Percentiles rank a stretch among this genome's conserved stretches.
Evolutionary conservation across 208 protist species (phyloP).

Genomic region (Angomonas ambiguus): DNA sequence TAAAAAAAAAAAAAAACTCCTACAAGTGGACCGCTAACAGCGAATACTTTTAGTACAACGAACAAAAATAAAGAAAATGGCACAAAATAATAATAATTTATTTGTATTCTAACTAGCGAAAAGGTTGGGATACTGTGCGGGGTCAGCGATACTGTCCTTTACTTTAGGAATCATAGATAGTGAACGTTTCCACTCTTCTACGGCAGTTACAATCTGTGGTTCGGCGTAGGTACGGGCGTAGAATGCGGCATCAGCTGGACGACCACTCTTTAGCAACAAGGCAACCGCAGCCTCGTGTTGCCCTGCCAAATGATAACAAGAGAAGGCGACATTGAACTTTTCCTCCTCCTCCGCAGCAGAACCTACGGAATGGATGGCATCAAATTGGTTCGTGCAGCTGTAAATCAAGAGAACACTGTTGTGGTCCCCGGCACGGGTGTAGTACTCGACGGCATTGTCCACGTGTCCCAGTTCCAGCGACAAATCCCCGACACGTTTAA

Average conservation of each 20-base stretch:
- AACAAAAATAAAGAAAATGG: too few relatives aligned
- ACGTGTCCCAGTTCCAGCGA: slow-evolving; percentile 75
- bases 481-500: slow-evolving; percentile 94
- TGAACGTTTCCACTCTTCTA: slow-evolving; percentile 87
- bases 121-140: too few relatives aligned
- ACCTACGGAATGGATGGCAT: slow-evolving; percentile 69
- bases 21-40: too few relatives aligned
- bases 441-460: slow-evolving; percentile 74
- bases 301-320: slow-evolving; percentile 81
- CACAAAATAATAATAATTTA: too few relatives aligned
- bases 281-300: slow-evolving; percentile 82
- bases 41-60: too few relatives aligned
- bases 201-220: slow-evolving; percentile 56
- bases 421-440: slow-evolving; percentile 54
- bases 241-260: slow-evolving; percentile 93
- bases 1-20: too few relatives aligned
- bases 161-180: slow-evolving; percentile 72
- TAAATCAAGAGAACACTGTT: slow-evolving; percentile 81
- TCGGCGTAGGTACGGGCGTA: slow-evolving; percentile 95
- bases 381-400: slow-evolving; percentile 56
- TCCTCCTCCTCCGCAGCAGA: slow-evolving; percentile 51
- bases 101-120: too few relatives aligned
- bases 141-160: slow-evolving; percentile 41
- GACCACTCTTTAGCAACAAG: slow-evolving; percentile 76
- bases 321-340: slow-evolving; percentile 94